Conservation (phyloP, 2,329 filamentous ascomycete species). For the Aureobasidium zeae region DNA sequence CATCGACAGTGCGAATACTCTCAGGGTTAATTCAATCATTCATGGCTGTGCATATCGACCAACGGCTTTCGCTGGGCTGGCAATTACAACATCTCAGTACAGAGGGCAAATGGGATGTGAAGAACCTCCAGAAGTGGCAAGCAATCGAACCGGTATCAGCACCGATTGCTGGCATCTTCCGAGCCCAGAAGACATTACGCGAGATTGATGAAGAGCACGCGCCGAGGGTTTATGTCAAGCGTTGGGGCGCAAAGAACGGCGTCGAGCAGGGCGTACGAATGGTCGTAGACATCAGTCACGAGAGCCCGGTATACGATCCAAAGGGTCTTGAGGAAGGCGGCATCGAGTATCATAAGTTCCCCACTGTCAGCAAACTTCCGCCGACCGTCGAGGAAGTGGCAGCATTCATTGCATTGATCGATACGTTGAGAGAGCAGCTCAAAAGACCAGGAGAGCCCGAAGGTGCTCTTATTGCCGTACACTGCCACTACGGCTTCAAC, state of each 20-base stretch:
- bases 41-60: slow-evolving; percentile 62
- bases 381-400: slow-evolving; percentile 55
- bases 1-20: slow-evolving; percentile 63
- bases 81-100: slow-evolving; percentile 81
- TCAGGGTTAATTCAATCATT: slow-evolving; percentile 79
- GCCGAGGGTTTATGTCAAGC: slow-evolving; percentile 59
- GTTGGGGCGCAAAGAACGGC: slow-evolving; percentile 58
- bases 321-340: slow-evolving; percentile 37
- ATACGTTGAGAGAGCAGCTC: slow-evolving; percentile 31
- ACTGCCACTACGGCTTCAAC: slow-evolving; percentile 96
- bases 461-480: slow-evolving; percentile 59
- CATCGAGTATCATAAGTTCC: slow-evolving; percentile 62
- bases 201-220: slow-evolving; percentile 80
- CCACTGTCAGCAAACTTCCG: slow-evolving; percentile 85
- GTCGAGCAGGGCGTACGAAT: slow-evolving; percentile 36
- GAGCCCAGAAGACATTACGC: slow-evolving; percentile 85
- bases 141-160: slow-evolving; percentile 66
- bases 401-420: slow-evolving; percentile 51
- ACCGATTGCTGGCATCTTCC: slow-evolving; percentile 65
- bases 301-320: slow-evolving; percentile 82
- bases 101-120: slow-evolving; percentile 95
- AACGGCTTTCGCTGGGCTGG: slow-evolving; percentile 74
- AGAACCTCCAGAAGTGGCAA: slow-evolving; percentile 89
- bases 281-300: slow-evolving; percentile 84
- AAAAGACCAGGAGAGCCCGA: slow-evolving; percentile 31